phyloP scores from a whole-genome alignment of 345 rosid species.

The Tarenaya hassleriana region DNA sequence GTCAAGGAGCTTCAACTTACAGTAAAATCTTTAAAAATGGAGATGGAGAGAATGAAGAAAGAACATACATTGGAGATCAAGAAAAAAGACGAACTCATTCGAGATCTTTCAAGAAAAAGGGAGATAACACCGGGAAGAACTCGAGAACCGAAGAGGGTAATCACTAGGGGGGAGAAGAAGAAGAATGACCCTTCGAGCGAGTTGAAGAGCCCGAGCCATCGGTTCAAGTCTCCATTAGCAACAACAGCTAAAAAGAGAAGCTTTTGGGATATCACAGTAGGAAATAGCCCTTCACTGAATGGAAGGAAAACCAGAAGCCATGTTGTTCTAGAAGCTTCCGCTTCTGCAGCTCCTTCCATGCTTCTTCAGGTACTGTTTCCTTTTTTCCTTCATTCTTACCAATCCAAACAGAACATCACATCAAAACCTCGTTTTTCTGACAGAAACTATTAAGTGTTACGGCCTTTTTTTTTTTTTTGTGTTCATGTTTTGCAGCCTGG shows the following conservation, averaged over 20 bases:
- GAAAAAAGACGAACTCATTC: slow-evolving; percentile 64
- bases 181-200: slow-evolving; percentile 36
- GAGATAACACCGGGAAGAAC: slow-evolving; percentile 36
- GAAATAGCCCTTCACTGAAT: slow-evolving; percentile 64
- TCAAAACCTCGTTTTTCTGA: slow-evolving; percentile 16
- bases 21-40: slow-evolving; percentile 63
- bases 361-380: slow-evolving; percentile 80
- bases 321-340: slow-evolving; percentile 42
- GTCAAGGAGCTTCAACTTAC: slow-evolving; percentile 52
- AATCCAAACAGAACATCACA: background rate
- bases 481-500: slow-evolving; percentile 61
- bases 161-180: slow-evolving; percentile 54
- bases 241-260: slow-evolving; percentile 72
- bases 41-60: slow-evolving; percentile 74
- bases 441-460: slow-evolving; percentile 16
- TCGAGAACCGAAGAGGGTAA: slow-evolving; percentile 40
- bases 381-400: background rate
- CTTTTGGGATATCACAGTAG: slow-evolving; percentile 81
- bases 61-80: slow-evolving; percentile 60
- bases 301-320: slow-evolving; percentile 81
- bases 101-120: slow-evolving; percentile 35
- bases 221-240: slow-evolving; percentile 75
- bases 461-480: slow-evolving; percentile 30
- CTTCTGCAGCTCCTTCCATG: slow-evolving; percentile 63
- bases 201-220: slow-evolving; percentile 68